Conservation (phyloP, 75 land plant genomes). For the Adiantum capillusveneris region DNA sequence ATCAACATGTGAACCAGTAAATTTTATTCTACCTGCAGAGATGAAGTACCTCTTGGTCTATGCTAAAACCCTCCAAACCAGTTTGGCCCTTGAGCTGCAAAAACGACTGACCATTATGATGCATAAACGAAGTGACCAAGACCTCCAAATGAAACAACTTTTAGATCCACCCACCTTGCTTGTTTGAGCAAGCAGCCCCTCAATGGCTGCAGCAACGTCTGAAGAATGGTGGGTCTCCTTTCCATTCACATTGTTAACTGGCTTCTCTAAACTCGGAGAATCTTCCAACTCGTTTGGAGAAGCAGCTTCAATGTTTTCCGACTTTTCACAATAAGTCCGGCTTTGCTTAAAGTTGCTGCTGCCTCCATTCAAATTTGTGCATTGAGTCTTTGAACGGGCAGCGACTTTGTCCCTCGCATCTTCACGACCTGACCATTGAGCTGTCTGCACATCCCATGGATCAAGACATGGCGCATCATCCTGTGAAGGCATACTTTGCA, state of each 20-base stretch:
- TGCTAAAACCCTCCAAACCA: neutral
- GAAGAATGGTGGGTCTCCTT: constrained; percentile 25
- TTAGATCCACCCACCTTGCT: constrained; percentile 39
- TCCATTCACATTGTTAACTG: no score
- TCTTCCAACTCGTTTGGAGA: no score
- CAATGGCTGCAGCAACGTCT: constrained; percentile 85
- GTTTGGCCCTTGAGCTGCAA: constrained; percentile 32
- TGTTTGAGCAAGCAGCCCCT: constrained; percentile 74
- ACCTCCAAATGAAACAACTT: neutral
- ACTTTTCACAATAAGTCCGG: no score
- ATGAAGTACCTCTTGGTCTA: constrained; percentile 1
- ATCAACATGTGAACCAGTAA: neutral
- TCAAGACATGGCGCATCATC: neutral
- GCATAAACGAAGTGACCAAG: neutral
- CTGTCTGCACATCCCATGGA: constrained; percentile 5
- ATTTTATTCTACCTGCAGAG: neutral
- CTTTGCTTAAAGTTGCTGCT: no score
- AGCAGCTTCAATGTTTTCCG: no score
- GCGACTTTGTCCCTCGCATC: neutral
- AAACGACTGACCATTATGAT: neutral
- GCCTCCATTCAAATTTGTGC: no score
- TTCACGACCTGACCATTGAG: neutral
- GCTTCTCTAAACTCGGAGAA: no score
- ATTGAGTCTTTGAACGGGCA: no score
- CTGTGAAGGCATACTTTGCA: neutral